Evolutionary conservation across 257 asterid species (phyloP), one percentile per base, ranked within the genome.

Genomic region (Gardenia jasminoides): DNA sequence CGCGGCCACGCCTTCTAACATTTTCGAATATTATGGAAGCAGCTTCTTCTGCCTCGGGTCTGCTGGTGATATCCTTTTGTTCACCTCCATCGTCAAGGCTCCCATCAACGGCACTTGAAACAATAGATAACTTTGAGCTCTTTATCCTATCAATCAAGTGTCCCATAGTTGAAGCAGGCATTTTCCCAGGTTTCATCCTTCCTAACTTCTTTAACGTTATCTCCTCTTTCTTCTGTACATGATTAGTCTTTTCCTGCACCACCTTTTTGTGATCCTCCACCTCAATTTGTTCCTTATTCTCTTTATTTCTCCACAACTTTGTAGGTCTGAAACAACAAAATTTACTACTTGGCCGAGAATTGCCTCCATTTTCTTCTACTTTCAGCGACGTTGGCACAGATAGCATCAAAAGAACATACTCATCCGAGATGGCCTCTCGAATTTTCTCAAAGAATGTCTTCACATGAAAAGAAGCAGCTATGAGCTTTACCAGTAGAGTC

Each of bases 391-490:
- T 75, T 16, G 85, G 78, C 47, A 78, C 75, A 1, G 94, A 90
- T 6, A 93, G 86, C 0, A 89, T 84, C 83, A 86, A 89, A 46
- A 93, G 98, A 24, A 93, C 87, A 30, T 90, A 91, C 86, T 93
- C 94, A 86, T 93, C 96, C 70, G 89, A 93, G 19, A 93, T 84
- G 6, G 98, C 86, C 48, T 90, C 98, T 76, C 89, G 98, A 78
- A 93, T 93, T 59, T 91, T 87, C 36, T 90, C 98, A 30, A 91
- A 93, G 89, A 72, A 93, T 22, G 97, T 83, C 26, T 87, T 83
- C 13, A 90, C 97, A 46, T 93, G 97, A 80, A 85, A 93, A 48
- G 84, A 66, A 0, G 98, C 84, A 77, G 98, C 98, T 19, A 89
- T 85, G 7, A 89, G 13, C 80, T 93, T 93, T 6, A 93, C 84